Evolutionary conservation across 345 rosid genomes (phyloP), one percentile per base, ranked within the genome.

Genomic region (Toxicodendron radicans): DNA sequence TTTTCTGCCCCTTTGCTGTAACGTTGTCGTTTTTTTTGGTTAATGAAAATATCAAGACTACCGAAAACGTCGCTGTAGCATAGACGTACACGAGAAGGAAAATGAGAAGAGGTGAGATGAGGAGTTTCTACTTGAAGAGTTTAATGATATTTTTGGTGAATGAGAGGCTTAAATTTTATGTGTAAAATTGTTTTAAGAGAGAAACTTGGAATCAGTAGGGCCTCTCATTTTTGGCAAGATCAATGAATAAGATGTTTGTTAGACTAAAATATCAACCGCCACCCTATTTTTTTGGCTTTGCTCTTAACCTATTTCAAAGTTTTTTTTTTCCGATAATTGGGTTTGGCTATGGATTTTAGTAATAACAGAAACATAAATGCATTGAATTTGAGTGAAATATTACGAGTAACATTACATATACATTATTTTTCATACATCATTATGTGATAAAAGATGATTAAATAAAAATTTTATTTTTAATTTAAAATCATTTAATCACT

Each of bases 81-180:
- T 41, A 74, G 80, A 7, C 85, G 81, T 77, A 64, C n/a, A 77
- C 81, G 75, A 62, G 68, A 66, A 45, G 16, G 81, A 74, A 64
- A 14, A 77, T 79, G 75, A 62, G 68, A 66, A 45, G 16, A 6
- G 32, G 17, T 32, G 5, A 0, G 64, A 2, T 58, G 24, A 24
- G 12, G 10, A 0, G 2, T 48, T 48, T 48, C 5, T 0, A 48
- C 3, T 48, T 48, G 9, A 48, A 48, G 16, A 48, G 52, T 48
- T 48, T 12, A 4, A 14, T 17, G 66, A 35, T 35, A 58, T 24
- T 23, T 58, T 23, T 58, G 62, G 62, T 10, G 38, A 51, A 51
- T 5, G n/a, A 51, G 6, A 16, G 54, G 54, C n/a, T 51, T 51
- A 16, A 0, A 51, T 3, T 51, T 14, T 0, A 51, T 3, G 12